These are phyloP conservation scores for Bassia scoparia DNA, from an alignment of 148 eudicot species.

Conservation along the genomic window DNA sequence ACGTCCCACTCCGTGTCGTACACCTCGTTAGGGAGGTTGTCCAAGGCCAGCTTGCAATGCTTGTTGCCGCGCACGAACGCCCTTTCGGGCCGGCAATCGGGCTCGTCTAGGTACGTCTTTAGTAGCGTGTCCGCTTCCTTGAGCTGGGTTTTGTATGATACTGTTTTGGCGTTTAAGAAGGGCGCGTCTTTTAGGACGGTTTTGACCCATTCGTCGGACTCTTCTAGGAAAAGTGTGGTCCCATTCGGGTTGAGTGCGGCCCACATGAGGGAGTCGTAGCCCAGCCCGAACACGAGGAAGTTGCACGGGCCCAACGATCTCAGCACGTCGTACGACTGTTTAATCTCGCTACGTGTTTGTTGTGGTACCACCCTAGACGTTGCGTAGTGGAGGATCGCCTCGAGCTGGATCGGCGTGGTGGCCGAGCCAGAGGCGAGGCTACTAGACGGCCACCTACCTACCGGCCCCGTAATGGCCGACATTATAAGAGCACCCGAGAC, in stretches of 20 bases:
- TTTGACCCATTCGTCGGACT: slow-evolving; percentile 36
- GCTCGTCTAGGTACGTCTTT: slow-evolving; percentile 13
- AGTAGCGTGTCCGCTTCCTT: slow-evolving; percentile 27
- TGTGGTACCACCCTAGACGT: slow-evolving; percentile 41
- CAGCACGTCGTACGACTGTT: slow-evolving; percentile 28
- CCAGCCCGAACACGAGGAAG: slow-evolving; percentile 45
- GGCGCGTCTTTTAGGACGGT: slow-evolving; percentile 30
- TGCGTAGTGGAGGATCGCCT: slow-evolving; percentile 44
- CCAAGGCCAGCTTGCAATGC: slow-evolving; percentile 29
- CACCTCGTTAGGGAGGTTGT: slow-evolving; percentile 33
- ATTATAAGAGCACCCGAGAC: slow-evolving; percentile 14
- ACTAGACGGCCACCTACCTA: background rate
- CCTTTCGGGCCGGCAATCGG: slow-evolving; percentile 27
- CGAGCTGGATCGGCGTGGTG: slow-evolving; percentile 22
- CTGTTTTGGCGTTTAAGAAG: slow-evolving; percentile 23
- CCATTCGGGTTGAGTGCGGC: slow-evolving; percentile 41
- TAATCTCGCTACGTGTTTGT: slow-evolving; percentile 30
- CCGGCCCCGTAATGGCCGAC: slow-evolving; percentile 13
- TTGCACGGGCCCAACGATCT: slow-evolving; percentile 27
- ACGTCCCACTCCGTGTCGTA: slow-evolving; percentile 49
- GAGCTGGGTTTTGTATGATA: slow-evolving; percentile 31
- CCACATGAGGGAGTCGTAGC: slow-evolving; percentile 51
- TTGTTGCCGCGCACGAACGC: slow-evolving; percentile 18
- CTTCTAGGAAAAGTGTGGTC: slow-evolving; percentile 40
- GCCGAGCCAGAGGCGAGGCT: slow-evolving; percentile 4